These are phyloP conservation scores for Neonectria sp. DNA, from an alignment of 2,329 filamentous ascomycete genomes.

Conservation along the genomic window DNA sequence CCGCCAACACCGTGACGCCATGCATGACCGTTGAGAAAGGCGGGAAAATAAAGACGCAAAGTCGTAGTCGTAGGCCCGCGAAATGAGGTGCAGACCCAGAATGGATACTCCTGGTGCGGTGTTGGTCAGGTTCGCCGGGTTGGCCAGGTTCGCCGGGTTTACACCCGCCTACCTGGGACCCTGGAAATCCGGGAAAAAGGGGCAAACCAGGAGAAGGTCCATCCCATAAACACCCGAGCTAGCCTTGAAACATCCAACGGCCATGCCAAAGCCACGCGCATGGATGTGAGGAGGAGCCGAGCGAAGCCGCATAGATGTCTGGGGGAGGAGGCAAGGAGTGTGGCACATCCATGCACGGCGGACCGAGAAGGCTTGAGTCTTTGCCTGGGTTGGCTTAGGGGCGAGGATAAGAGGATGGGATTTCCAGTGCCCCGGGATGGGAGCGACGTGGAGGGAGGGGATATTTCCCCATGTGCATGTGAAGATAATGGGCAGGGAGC, in stretches of 20 bases:
- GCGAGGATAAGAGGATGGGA: background rate
- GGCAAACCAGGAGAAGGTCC: slow-evolving; percentile 16
- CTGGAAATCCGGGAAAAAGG: slow-evolving; percentile 15
- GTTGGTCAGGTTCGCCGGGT: slow-evolving; percentile 31
- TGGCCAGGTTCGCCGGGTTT: slow-evolving; percentile 32
- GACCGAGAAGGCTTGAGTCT: slow-evolving; percentile 5
- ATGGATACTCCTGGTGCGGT: slow-evolving; percentile 5
- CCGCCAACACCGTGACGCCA: slow-evolving; percentile 5
- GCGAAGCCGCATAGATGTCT: slow-evolving; percentile 15
- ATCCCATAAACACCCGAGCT: slow-evolving; percentile 33
- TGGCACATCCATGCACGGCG: slow-evolving; percentile 10
- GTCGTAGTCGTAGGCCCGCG: background rate
- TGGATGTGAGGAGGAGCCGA: slow-evolving; percentile 16
- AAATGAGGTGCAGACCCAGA: slow-evolving; percentile 8
- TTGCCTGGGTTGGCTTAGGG: background rate
- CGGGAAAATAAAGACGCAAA: slow-evolving; percentile 17
- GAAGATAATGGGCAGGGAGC: background rate
- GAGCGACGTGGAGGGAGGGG: slow-evolving; percentile 2
- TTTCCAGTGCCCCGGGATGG: slow-evolving; percentile 1
- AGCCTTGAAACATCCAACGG: slow-evolving; percentile 28
- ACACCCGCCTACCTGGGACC: slow-evolving; percentile 37
- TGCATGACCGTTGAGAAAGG: slow-evolving; percentile 18
- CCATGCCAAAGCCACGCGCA: too few relatives aligned
- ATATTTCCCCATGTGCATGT: slow-evolving; percentile 10
- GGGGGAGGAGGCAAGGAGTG: background rate